Base-by-base conservation (phyloP, 2,329 filamentous ascomycete species). In the Lachnellula arida region DNA sequence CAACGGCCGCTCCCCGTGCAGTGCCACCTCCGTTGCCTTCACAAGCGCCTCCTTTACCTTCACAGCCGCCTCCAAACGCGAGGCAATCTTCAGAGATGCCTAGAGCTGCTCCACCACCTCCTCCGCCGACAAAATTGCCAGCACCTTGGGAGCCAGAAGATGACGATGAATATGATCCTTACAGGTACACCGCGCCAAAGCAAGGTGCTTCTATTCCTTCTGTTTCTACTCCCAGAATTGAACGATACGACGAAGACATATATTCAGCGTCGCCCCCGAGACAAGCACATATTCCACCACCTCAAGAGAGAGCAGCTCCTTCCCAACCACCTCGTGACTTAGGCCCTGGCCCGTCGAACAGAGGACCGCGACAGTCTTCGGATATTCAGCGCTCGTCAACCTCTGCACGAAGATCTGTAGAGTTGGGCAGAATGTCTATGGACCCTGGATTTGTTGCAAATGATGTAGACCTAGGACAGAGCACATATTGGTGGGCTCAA, bases 401-500 rank as follows among this genome's bases (percentile, higher is more conserved):
- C 4, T 74, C 71, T 52, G 68, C 75, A 25, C 80, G 85, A 53
- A 74, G 80, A 56, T 72, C 70, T 22, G 83, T 89, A 72, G 94
- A 99, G 63, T 76, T 88, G 54, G 73, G 81, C 40, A 84, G 93
- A 47, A 86, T 89, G 70, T 87, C 86, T 5, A 80, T 85, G 57
- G 89, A 93, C 62, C 85, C 87, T 46, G 89, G 91, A 1, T 95
- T 86, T 68, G 93, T 97, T 60, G 94, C 94, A 42, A 86, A 86
- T 54, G 92, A 97, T 58, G 74, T 97, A 54, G 92, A 97, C 66
- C 77, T 97, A 39, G 86, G 83, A 12, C 77, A 81, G 46, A 79
- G 81, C 49, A 88, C 84, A 17, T 81, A 86, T 50, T 99, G 94
- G 94, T 99, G 93, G 92, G 84, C 87, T 39, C 85, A 92, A 67